A percentile compares a stretch with the other conserved stretches of the same genome.
These are phyloP conservation scores for Linderniella brevidens DNA, from an alignment of 257 asterid genomes.

Conservation along the genomic window DNA sequence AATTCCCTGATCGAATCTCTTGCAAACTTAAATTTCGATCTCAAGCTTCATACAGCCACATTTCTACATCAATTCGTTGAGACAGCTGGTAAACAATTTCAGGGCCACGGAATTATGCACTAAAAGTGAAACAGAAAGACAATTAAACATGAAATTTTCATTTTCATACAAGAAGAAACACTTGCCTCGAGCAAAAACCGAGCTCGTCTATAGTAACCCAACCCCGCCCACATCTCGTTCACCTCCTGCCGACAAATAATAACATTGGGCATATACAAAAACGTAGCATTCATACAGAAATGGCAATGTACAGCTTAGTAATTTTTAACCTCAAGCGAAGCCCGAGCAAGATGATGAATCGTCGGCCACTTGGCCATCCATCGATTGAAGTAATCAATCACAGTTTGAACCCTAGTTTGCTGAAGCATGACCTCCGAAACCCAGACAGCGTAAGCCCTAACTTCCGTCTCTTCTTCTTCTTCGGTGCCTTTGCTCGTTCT, in stretches of 20 bases:
- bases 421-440: conserved; percentile 98
- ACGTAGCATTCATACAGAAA: neutral
- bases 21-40: too few species aligned
- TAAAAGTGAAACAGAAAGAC: too few species aligned
- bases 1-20: too few species aligned
- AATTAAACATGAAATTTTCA: too few species aligned
- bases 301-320: neutral
- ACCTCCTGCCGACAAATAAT: conserved; percentile 55
- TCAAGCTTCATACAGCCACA: too few species aligned
- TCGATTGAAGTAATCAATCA: conserved; percentile 60
- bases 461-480: conserved; percentile 26
- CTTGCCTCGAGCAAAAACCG: conserved; percentile 76
- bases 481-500: conserved; percentile 25
- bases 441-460: conserved; percentile 87
- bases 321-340: conserved; percentile 58
- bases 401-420: conserved; percentile 97
- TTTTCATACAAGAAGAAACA: conserved; percentile 4
- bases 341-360: conserved; percentile 58
- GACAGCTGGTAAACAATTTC: too few species aligned
- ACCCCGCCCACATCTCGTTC: conserved; percentile 97
- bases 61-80: neutral
- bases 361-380: conserved; percentile 98
- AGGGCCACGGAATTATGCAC: too few species aligned
- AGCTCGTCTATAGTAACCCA: conserved; percentile 85
- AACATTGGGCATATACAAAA: neutral